Evolutionary conservation across 176 grass and related monocot species (phyloP).

Genomic region (Otatea glauca): DNA sequence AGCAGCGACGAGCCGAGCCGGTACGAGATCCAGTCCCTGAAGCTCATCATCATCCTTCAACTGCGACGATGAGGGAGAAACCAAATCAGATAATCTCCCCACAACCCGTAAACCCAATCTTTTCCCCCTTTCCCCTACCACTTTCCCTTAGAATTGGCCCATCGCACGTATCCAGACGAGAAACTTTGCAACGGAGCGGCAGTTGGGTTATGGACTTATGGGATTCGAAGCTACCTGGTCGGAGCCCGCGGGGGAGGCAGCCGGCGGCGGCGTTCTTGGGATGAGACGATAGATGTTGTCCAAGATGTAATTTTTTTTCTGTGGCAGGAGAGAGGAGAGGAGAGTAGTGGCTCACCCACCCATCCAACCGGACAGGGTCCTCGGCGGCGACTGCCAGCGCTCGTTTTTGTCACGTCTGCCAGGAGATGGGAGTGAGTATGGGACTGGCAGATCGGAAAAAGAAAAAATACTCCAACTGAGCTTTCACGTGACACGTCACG

Average conservation of each 20-base stretch:
- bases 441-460: not conserved
- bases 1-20: conserved; percentile 56
- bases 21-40: conserved; percentile 71
- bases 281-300: not conserved
- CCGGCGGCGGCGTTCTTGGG: not conserved
- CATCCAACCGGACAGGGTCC: not conserved
- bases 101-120: not conserved
- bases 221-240: conserved; percentile 16
- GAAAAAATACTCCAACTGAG: no score
- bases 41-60: conserved; percentile 55
- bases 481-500: no score
- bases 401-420: conserved; percentile 19
- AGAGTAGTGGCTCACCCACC: not conserved
- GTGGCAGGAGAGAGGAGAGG: not conserved
- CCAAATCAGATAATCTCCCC: not conserved
- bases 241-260: not conserved
- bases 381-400: not conserved
- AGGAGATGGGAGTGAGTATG: not conserved
- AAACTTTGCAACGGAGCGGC: not conserved
- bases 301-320: conserved; percentile 1
- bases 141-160: not conserved
- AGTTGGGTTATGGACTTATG: not conserved
- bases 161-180: not conserved
- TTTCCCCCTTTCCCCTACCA: not conserved
- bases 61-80: not conserved